Conservation (phyloP, 2,329 filamentous ascomycete species). For the Arthrocladium fulminans region DNA sequence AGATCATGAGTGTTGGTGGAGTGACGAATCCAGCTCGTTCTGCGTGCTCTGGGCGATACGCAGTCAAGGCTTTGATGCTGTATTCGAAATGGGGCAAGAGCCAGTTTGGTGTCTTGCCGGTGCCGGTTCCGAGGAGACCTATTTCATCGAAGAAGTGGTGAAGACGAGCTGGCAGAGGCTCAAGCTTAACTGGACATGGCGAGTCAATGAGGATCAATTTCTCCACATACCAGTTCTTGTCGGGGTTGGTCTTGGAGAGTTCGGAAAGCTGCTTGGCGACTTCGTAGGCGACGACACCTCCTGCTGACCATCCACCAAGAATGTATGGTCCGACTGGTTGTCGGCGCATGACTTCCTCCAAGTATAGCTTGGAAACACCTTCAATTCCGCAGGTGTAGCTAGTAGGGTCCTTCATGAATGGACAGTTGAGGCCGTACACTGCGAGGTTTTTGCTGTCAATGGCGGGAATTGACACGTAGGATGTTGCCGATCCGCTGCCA, state of each 20-base stretch:
- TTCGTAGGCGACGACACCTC: constrained; percentile 32
- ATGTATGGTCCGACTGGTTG: constrained; percentile 32
- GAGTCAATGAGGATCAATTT: constrained; percentile 56
- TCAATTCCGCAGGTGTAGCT: constrained; percentile 25
- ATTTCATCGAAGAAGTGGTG: constrained; percentile 43
- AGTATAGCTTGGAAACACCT: constrained; percentile 24
- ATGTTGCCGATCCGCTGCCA: constrained; percentile 39
- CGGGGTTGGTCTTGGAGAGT: constrained; percentile 19
- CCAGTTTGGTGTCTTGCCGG: constrained; percentile 39
- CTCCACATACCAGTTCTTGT: constrained; percentile 36
- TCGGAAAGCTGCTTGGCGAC: constrained; percentile 24
- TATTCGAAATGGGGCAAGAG: constrained; percentile 45
- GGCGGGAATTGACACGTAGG: constrained; percentile 36
- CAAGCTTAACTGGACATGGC: constrained; percentile 56
- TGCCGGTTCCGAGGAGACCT: constrained; percentile 40
- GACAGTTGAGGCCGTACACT: constrained; percentile 37
- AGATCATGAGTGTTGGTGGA: constrained; percentile 38
- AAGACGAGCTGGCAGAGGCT: constrained; percentile 52
- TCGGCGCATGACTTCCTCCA: constrained; percentile 25
- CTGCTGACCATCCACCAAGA: constrained; percentile 32
- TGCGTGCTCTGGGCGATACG: constrained; percentile 30
- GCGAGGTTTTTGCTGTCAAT: constrained; percentile 33
- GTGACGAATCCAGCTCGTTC: constrained; percentile 27
- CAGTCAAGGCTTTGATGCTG: constrained; percentile 40
- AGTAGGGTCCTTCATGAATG: constrained; percentile 34